These are phyloP conservation scores for Inosperma sp. DNA, from an alignment of 768 basidiomycete genomes.

Conservation along the genomic window DNA sequence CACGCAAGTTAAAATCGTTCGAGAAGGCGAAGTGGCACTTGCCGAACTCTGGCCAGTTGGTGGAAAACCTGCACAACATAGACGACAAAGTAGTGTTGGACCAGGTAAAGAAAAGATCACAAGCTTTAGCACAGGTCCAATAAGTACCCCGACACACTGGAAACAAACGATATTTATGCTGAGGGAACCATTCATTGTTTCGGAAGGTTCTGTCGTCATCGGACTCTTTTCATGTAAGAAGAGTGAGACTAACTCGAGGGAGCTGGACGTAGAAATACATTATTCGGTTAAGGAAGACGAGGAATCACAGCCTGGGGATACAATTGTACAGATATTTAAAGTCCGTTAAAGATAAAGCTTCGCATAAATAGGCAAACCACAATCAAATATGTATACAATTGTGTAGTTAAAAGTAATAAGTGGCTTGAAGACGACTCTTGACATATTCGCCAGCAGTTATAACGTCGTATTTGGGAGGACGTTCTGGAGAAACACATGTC, in stretches of 20 bases:
- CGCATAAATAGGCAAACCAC: too few species aligned
- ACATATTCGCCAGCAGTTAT: constrained; percentile 84
- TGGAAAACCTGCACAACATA: constrained; percentile 53
- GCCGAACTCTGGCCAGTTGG: constrained; percentile 81
- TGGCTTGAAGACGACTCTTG: constrained; percentile 55
- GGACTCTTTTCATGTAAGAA: constrained; percentile 86
- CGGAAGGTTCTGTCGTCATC: constrained; percentile 66
- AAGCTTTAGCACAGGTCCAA: constrained; percentile 90
- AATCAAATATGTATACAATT: too few species aligned
- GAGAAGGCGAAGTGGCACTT: constrained; percentile 56
- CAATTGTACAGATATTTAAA: constrained; percentile 74
- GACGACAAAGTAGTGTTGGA: constrained; percentile 57
- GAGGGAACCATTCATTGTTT: constrained; percentile 67
- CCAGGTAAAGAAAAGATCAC: constrained; percentile 46
- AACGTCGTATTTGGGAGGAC: constrained; percentile 58
- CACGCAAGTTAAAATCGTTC: constrained; percentile 50
- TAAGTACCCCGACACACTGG: constrained; percentile 90
- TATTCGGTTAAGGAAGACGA: constrained; percentile 50
- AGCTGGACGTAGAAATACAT: constrained; percentile 90
- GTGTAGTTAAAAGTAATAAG: background rate
- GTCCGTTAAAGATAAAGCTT: constrained; percentile 48
- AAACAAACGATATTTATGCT: constrained; percentile 92
- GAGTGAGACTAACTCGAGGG: constrained; percentile 73
- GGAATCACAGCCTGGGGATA: constrained; percentile 32
- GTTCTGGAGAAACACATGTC: constrained; percentile 42